Conservation (phyloP, 2,329 filamentous ascomycete species). For the Cladosporium sphaerospermum region DNA sequence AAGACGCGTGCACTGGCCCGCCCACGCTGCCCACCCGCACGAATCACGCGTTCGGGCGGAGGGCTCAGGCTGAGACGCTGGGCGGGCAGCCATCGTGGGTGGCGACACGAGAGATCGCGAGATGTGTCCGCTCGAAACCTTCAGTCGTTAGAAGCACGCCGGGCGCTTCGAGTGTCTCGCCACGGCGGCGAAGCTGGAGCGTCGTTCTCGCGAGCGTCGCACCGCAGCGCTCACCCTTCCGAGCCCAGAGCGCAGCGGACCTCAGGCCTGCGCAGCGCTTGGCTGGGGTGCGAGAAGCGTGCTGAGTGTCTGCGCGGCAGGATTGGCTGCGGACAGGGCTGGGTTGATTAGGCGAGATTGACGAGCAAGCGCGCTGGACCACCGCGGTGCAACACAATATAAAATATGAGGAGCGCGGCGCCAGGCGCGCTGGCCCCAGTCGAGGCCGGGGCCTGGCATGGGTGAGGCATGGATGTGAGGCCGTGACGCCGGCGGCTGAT, state of each 20-base stretch:
- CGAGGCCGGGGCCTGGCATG: no score
- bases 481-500: neutral
- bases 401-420: no score
- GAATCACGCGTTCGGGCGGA: slow-evolving; percentile 6
- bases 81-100: neutral
- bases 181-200: neutral
- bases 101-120: no score
- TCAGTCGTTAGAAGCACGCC: neutral
- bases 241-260: neutral
- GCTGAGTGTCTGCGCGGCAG: neutral
- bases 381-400: no score
- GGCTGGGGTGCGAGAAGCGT: neutral
- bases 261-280: neutral
- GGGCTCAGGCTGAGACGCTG: neutral
- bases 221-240: neutral
- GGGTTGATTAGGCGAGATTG: slow-evolving; percentile 10
- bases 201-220: neutral
- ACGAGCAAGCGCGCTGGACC: neutral
- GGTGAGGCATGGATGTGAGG: no score
- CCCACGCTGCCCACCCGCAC: neutral
- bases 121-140: neutral
- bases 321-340: slow-evolving; percentile 1
- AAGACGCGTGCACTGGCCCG: slow-evolving; percentile 3
- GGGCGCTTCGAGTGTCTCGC: neutral
- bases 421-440: no score